These are phyloP conservation scores for Emmonsiellopsis sp. DNA, from an alignment of 2,329 filamentous ascomycete genomes.

Conservation along the genomic window DNA sequence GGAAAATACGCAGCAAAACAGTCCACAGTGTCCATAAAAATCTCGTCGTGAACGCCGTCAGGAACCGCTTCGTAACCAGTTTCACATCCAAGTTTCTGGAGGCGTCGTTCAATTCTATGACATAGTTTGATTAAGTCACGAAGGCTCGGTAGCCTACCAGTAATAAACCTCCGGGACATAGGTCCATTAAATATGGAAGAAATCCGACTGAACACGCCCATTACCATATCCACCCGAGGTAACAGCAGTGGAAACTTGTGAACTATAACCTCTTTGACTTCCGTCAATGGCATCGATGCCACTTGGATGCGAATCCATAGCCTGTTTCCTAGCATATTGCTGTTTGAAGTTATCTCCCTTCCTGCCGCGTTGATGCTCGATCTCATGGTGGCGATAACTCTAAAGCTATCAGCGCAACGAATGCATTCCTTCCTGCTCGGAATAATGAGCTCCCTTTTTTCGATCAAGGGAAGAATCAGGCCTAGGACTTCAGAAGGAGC, in stretches of 20 bases:
- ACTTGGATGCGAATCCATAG: conserved; percentile 77
- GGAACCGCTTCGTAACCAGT: conserved; percentile 60
- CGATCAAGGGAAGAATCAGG: conserved; percentile 82
- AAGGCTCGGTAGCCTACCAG: conserved; percentile 52
- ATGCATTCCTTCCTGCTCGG: conserved; percentile 82
- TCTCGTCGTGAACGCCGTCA: conserved; percentile 66
- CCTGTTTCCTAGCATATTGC: conserved; percentile 66
- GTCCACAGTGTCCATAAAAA: conserved; percentile 89
- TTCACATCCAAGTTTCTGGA: conserved; percentile 49
- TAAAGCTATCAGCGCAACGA: conserved; percentile 72
- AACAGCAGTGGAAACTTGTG: conserved; percentile 59
- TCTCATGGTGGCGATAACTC: conserved; percentile 83
- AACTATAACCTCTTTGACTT: conserved; percentile 65
- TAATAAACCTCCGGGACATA: conserved; percentile 28
- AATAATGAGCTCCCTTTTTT: conserved; percentile 81
- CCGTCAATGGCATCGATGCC: conserved; percentile 53
- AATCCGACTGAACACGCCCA: conserved; percentile 45
- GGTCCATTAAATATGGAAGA: conserved; percentile 30
- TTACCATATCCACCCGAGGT: conserved; percentile 45
- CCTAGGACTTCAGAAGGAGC: conserved; percentile 93
- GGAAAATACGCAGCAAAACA: conserved; percentile 80
- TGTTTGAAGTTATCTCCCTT: conserved; percentile 59
- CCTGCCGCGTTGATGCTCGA: conserved; percentile 57
- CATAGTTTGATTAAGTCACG: conserved; percentile 91
- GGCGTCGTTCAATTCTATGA: conserved; percentile 58